Conservation (phyloP, 192 early-diverging fungal species). For the Lobosporangium transversale region DNA sequence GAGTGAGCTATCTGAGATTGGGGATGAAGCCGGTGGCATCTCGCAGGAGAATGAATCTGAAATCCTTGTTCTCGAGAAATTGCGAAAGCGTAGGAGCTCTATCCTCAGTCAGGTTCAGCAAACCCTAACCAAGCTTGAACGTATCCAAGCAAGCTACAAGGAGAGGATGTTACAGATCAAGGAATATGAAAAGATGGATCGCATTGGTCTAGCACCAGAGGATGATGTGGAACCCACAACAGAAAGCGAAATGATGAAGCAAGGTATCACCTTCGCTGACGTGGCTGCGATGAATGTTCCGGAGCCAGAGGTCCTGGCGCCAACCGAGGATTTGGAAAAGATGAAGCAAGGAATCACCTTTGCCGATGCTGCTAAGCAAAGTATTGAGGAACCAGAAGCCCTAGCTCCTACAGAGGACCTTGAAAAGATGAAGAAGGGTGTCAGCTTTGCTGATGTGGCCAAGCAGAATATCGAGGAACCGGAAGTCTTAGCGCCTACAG, state of each 20-base stretch:
- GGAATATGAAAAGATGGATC: constrained; percentile 21
- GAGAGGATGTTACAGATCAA: constrained; percentile 17
- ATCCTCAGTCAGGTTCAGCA: constrained; percentile 14
- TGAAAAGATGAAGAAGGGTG: constrained; percentile 19
- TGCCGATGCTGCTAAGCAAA: background rate
- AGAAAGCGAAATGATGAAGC: constrained; percentile 43
- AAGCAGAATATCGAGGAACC: constrained; percentile 6
- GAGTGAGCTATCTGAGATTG: constrained; percentile 21
- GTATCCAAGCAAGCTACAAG: constrained; percentile 7
- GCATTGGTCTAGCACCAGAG: constrained; percentile 20
- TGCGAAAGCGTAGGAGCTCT: constrained; percentile 14
- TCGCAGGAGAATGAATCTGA: constrained; percentile 16
- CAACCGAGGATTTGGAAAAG: constrained; percentile 25
- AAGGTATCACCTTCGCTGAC: constrained; percentile 20
- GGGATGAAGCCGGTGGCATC: constrained; percentile 14
- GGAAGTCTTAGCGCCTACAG: constrained; percentile 19
- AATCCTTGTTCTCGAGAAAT: constrained; percentile 19
- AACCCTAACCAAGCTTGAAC: constrained; percentile 9
- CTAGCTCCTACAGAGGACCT: constrained; percentile 4
- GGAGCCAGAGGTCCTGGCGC: constrained; percentile 17
- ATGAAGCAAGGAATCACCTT: constrained; percentile 30
- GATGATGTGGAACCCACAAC: constrained; percentile 28
- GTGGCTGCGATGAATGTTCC: background rate
- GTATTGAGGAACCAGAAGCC: background rate
- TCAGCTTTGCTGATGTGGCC: constrained; percentile 8